These are phyloP conservation scores for Nannochloris sp. DNA, from an alignment of 139 green algal species.

Conservation along the genomic window DNA sequence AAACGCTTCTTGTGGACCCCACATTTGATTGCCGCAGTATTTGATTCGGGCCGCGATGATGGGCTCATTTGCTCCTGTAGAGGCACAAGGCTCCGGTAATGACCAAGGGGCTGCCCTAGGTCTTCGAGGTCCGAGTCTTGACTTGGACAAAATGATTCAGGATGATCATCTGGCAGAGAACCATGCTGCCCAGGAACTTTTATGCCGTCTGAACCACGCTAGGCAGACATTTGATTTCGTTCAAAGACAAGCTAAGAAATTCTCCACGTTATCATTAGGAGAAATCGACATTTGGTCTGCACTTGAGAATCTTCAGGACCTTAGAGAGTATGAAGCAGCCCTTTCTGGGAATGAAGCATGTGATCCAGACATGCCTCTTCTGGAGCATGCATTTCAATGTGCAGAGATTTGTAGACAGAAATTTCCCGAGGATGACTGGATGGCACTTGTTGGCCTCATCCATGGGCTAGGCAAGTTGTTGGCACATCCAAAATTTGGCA, in stretches of 20 bases:
- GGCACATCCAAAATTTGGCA: slow-evolving; percentile 56
- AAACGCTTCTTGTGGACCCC: no score
- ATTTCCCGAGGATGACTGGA: slow-evolving; percentile 67
- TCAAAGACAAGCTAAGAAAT: slow-evolving; percentile 41
- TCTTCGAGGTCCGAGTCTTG: no score
- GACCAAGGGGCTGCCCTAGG: no score
- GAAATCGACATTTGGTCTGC: slow-evolving; percentile 67
- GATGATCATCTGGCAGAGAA: slow-evolving; percentile 31
- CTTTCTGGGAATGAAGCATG: slow-evolving; percentile 32
- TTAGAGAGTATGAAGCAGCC: slow-evolving; percentile 65
- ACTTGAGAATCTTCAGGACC: slow-evolving; percentile 48
- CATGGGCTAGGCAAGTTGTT: slow-evolving; percentile 77
- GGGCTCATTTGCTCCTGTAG: no score
- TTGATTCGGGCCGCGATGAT: no score
- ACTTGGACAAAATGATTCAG: not conserved
- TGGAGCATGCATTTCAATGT: slow-evolving; percentile 58
- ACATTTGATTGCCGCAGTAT: no score
- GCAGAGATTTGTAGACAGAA: slow-evolving; percentile 61
- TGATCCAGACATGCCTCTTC: slow-evolving; percentile 50
- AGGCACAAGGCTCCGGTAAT: no score
- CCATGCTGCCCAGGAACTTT: slow-evolving; percentile 61
- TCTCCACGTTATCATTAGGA: slow-evolving; percentile 33
- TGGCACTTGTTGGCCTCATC: slow-evolving; percentile 73
- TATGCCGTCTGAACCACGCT: slow-evolving; percentile 70
- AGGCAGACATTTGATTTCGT: slow-evolving; percentile 80